phyloP scores from a whole-genome alignment of 352 stramenopile species.

The Globisporangium parvum region DNA sequence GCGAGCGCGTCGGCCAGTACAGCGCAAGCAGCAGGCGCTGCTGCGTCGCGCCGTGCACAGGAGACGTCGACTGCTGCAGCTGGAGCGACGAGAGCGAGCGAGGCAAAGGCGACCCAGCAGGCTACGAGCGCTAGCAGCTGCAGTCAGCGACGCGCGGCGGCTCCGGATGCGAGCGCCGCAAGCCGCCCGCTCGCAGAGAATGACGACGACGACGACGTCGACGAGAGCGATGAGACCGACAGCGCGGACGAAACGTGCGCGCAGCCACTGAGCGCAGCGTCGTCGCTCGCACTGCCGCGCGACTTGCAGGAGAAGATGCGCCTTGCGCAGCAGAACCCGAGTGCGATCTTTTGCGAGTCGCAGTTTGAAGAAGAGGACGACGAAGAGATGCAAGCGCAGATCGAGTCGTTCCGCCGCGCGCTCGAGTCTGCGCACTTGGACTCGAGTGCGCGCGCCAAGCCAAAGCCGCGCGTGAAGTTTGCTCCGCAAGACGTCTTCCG shows the following conservation, averaged over 20 bases:
- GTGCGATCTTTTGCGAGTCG: slow-evolving; percentile 74
- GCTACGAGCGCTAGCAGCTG: too few relatives aligned
- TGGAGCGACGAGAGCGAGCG: background rate
- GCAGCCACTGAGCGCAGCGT: too few relatives aligned
- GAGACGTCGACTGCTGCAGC: background rate
- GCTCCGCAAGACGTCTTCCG: slow-evolving; percentile 69
- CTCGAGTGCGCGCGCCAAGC: slow-evolving; percentile 38
- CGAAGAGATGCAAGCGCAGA: slow-evolving; percentile 64
- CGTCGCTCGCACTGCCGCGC: slow-evolving; percentile 7
- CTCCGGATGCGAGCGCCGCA: background rate
- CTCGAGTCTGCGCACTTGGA: slow-evolving; percentile 71
- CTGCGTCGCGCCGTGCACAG: background rate
- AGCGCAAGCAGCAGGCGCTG: background rate
- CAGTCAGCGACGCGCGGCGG: background rate
- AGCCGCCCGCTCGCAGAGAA: background rate
- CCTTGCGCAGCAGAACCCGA: slow-evolving; percentile 62
- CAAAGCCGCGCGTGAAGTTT: slow-evolving; percentile 62
- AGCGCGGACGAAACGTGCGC: slow-evolving; percentile 5
- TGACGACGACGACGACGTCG: slow-evolving; percentile 8
- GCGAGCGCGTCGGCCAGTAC: background rate
- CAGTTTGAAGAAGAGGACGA: slow-evolving; percentile 83
- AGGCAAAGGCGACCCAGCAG: too few relatives aligned
- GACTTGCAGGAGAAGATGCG: slow-evolving; percentile 60
- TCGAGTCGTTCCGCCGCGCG: slow-evolving; percentile 72
- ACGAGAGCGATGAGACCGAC: slow-evolving; percentile 6